phyloP scores from a whole-genome alignment of 371 early-diverging fungal genomes.

The Lichtheimia ornata region DNA sequence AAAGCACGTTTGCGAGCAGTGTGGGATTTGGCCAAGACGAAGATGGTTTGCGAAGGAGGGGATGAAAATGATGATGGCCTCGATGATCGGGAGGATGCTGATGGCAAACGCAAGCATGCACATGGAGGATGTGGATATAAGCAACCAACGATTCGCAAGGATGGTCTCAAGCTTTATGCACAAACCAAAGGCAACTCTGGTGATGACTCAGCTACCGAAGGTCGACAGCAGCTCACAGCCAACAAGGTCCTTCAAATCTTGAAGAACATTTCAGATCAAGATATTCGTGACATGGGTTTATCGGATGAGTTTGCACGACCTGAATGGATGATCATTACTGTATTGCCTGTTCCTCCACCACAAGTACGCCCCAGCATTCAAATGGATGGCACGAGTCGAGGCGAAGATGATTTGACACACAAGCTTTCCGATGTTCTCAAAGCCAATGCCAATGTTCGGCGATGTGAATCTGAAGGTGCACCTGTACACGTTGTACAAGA shows the following conservation, averaged over 20 bases:
- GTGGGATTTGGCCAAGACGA: conserved; percentile 92
- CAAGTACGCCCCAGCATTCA: conserved; percentile 98
- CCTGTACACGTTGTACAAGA: conserved; percentile 96
- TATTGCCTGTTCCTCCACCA: conserved; percentile 98
- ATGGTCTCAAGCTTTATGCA: conserved; percentile 87
- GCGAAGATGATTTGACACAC: conserved; percentile 99
- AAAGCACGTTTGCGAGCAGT: conserved; percentile 83
- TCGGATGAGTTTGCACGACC: conserved; percentile 94
- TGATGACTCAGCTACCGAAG: conserved; percentile 64
- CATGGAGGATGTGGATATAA: conserved; percentile 95
- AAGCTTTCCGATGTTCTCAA: conserved; percentile 97
- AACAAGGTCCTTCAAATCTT: conserved; percentile 87
- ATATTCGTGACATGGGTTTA: conserved; percentile 90
- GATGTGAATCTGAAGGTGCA: conserved; percentile 95
- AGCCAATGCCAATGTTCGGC: conserved; percentile 90
- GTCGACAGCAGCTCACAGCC: conserved; percentile 79
- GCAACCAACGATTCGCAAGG: conserved; percentile 93
- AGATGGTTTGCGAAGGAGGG: conserved; percentile 87
- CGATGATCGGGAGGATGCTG: conserved; percentile 48
- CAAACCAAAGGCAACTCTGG: conserved; percentile 60
- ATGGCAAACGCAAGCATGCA: conserved; percentile 53
- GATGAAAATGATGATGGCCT: conserved; percentile 62
- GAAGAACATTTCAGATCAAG: conserved; percentile 91
- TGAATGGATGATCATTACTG: conserved; percentile 98
- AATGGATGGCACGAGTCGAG: conserved; percentile 91